These are phyloP conservation scores for Trichoderma hamatum DNA, from an alignment of 2,329 filamentous ascomycete genomes.

Conservation along the genomic window DNA sequence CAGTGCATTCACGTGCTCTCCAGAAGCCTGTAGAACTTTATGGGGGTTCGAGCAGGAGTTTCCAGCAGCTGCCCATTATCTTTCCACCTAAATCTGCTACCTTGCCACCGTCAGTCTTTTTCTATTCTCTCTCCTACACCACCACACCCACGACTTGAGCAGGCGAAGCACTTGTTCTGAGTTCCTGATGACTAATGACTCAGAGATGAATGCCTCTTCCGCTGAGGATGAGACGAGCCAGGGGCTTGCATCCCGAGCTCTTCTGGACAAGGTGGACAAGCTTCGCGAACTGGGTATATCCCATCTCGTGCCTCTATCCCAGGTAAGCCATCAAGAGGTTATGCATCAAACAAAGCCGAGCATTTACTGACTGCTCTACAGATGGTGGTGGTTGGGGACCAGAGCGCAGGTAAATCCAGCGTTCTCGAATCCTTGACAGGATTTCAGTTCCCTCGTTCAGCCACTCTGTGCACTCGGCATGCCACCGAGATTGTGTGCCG, in stretches of 20 bases:
- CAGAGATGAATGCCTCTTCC: not conserved
- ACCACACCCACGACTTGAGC: not conserved
- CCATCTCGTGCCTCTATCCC: slow-evolving; percentile 43
- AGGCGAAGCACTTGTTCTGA: not conserved
- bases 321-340: slow-evolving; percentile 52
- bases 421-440: slow-evolving; percentile 69
- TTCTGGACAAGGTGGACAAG: slow-evolving; percentile 46
- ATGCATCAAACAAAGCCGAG: not conserved
- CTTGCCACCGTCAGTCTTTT: no score
- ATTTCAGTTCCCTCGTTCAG: slow-evolving; percentile 50
- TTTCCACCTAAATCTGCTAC: no score
- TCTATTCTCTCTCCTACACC: not conserved
- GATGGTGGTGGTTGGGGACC: slow-evolving; percentile 81
- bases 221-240: not conserved
- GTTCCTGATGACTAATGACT: not conserved
- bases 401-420: slow-evolving; percentile 85
- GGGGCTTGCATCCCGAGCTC: slow-evolving; percentile 31
- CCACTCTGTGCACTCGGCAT: slow-evolving; percentile 52
- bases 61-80: no score
- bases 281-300: slow-evolving; percentile 47
- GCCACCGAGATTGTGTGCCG: slow-evolving; percentile 42
- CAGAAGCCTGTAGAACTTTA: no score
- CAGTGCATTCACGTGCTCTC: no score
- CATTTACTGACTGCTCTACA: not conserved
- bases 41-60: no score